phyloP scores from a whole-genome alignment of 148 eudicot genomes.

The Selenicereus undatus region DNA sequence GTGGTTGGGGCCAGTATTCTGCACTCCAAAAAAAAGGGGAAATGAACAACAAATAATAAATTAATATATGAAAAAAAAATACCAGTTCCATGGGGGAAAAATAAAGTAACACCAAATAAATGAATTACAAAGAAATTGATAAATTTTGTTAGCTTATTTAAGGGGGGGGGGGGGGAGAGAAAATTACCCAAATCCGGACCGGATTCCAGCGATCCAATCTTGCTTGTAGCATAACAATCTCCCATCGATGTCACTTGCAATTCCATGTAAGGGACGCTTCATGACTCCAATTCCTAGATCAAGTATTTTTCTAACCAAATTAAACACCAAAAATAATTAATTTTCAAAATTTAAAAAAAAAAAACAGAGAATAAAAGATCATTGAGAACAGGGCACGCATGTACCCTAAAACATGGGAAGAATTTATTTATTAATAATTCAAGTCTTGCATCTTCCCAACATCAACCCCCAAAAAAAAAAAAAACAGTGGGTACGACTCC shows the following conservation, averaged over 20 bases:
- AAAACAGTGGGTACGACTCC: too few relatives aligned
- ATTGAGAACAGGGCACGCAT: not conserved
- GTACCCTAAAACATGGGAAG: not conserved
- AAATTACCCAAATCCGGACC: slow-evolving; percentile 50
- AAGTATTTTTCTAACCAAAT: not conserved
- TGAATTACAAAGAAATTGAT: not conserved
- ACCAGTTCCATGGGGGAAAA: too few relatives aligned
- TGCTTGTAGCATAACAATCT: slow-evolving; percentile 56
- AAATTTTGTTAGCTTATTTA: too few relatives aligned
- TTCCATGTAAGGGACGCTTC: slow-evolving; percentile 49
- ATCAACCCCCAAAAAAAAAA: too few relatives aligned
- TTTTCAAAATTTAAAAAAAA: not conserved
- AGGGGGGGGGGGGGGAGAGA: not conserved
- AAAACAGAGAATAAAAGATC: not conserved
- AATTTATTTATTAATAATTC: not conserved
- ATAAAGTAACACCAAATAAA: too few relatives aligned
- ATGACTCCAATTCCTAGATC: slow-evolving; percentile 26
- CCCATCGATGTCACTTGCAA: slow-evolving; percentile 47
- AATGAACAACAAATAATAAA: not conserved
- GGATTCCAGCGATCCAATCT: slow-evolving; percentile 55
- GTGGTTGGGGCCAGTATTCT: slow-evolving; percentile 66
- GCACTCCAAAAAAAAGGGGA: not conserved
- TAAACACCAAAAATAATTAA: not conserved
- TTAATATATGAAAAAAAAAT: not conserved
- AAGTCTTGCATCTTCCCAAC: not conserved